Conservation (phyloP, 495 filamentous ascomycete species). For the Penicillium soppii region DNA sequence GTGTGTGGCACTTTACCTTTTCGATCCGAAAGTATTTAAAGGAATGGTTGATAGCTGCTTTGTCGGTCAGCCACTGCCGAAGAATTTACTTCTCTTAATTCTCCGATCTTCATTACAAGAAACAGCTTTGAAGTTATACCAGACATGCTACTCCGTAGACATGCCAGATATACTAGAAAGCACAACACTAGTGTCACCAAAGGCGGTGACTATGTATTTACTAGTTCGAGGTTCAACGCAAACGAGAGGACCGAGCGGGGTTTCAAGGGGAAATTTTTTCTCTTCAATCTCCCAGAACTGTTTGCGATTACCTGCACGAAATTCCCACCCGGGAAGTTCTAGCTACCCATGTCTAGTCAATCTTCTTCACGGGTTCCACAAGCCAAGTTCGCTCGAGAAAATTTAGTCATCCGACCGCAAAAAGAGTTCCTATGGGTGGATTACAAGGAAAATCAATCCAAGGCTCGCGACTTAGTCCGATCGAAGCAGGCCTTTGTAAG, state of each 20-base stretch:
- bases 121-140: too few species aligned
- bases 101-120: too few species aligned
- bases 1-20: too few species aligned
- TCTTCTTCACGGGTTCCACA: conserved; percentile 3
- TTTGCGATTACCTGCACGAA: not conserved
- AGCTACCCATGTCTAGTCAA: conserved; percentile 3
- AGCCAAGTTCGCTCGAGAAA: conserved; percentile 3
- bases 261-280: conserved; percentile 6
- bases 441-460: conserved; percentile 7
- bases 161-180: not conserved
- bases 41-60: too few species aligned
- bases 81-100: too few species aligned
- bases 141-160: too few species aligned
- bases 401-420: conserved; percentile 7
- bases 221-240: not conserved
- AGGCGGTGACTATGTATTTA: not conserved
- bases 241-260: conserved; percentile 7
- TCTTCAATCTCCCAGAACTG: too few species aligned
- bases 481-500: conserved; percentile 10
- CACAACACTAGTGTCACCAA: not conserved
- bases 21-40: too few species aligned
- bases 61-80: too few species aligned
- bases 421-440: conserved; percentile 10
- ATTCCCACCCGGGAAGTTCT: too few species aligned
- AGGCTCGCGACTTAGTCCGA: conserved; percentile 3